Conservation (phyloP, 495 filamentous ascomycete species). For the Astrothelium subdiscretum region DNA sequence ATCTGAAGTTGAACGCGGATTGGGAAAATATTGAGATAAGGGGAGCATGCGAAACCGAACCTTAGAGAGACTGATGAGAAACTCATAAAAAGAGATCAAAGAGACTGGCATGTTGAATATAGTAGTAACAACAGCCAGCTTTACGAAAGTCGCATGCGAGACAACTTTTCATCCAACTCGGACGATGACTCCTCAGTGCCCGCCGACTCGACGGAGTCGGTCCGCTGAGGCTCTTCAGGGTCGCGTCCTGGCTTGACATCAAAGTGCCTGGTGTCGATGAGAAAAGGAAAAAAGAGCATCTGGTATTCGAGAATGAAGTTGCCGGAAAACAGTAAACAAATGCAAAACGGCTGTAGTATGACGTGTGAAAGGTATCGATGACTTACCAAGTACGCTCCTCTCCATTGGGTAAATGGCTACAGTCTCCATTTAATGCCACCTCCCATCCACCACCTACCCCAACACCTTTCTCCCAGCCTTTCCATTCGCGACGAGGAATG, state of each 20-base stretch:
- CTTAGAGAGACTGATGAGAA: not conserved
- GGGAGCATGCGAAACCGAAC: not conserved
- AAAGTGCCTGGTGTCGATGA: not conserved
- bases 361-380: not conserved
- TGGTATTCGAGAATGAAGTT: not conserved
- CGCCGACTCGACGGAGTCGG: not conserved
- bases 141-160: no score
- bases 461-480: slow-evolving; percentile 47
- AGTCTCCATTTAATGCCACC: slow-evolving; percentile 69
- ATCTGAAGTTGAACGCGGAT: not conserved
- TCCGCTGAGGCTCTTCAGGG: not conserved
- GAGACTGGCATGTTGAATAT: no score
- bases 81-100: not conserved
- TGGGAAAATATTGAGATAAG: not conserved
- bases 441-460: slow-evolving; percentile 75
- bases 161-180: no score
- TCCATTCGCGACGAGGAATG: slow-evolving; percentile 2
- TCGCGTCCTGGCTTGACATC: not conserved
- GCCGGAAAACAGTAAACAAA: not conserved
- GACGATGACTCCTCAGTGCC: not conserved
- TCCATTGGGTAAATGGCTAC: slow-evolving; percentile 61
- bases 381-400: slow-evolving; percentile 86
- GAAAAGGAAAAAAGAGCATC: not conserved
- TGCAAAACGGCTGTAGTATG: not conserved
- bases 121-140: no score